Conservation (phyloP, 176 grass and related monocot species). For the Bolboschoenus planiculmis region DNA sequence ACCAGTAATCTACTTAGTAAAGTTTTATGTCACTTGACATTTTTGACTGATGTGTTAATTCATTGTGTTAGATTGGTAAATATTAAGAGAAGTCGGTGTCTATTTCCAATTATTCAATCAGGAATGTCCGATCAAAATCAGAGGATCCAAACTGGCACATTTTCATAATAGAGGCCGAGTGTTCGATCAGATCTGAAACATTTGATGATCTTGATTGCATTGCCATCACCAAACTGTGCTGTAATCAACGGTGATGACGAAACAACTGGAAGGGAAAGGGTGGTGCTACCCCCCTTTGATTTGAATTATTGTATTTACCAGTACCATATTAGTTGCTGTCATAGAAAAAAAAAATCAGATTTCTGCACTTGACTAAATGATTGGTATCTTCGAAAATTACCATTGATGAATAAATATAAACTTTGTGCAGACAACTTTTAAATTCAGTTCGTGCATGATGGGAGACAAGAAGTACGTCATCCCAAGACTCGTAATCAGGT, state of each 20-base stretch:
- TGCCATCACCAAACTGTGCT: not conserved
- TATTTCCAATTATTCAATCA: not conserved
- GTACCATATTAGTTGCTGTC: not conserved
- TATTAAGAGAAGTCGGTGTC: not conserved
- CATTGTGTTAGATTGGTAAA: not conserved
- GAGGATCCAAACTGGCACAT: not conserved
- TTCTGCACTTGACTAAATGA: too few relatives aligned
- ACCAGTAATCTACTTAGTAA: not conserved
- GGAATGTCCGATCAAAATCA: not conserved
- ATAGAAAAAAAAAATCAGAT: not conserved
- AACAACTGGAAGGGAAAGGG: too few relatives aligned
- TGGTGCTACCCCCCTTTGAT: too few relatives aligned
- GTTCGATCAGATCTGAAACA: too few relatives aligned
- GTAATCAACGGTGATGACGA: not conserved
- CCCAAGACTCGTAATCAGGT: constrained; percentile 47
- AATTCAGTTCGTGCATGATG: constrained; percentile 57
- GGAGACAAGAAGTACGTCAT: constrained; percentile 30
- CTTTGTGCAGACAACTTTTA: constrained; percentile 34
- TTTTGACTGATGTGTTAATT: not conserved
- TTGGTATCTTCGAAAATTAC: not conserved
- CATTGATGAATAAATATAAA: not conserved
- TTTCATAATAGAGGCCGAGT: too few relatives aligned
- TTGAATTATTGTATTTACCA: too few relatives aligned
- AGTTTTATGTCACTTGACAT: not conserved
- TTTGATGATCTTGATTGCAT: too few relatives aligned